phyloP scores from a whole-genome alignment of 129 eudicot genomes.

The Saposhnikovia divaricata region DNA sequence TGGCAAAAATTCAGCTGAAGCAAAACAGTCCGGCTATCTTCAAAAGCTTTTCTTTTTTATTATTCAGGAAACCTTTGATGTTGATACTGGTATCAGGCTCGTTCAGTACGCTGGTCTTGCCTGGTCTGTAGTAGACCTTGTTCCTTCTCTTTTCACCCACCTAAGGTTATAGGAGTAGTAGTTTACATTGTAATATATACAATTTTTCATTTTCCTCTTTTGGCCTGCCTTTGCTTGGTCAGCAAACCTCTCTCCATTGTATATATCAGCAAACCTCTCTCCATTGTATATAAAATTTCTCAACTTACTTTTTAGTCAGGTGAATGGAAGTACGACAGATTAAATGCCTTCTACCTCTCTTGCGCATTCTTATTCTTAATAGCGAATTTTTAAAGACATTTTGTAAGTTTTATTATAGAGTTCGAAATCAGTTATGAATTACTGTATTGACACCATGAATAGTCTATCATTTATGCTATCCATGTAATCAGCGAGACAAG shows the following conservation, averaged over 20 bases:
- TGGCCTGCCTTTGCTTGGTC: background rate
- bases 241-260: background rate
- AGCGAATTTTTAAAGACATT: background rate
- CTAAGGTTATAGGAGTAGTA: conserved; percentile 52
- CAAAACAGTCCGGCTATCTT: conserved; percentile 63
- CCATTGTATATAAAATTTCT: background rate
- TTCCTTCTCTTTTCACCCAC: conserved; percentile 60
- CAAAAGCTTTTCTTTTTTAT: conserved; percentile 53
- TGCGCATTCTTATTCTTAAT: background rate
- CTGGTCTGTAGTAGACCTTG: conserved; percentile 91
- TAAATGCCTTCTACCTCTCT: background rate
- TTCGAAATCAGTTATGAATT: background rate
- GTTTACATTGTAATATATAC: background rate
- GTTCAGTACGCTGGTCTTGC: conserved; percentile 92
- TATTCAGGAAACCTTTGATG: conserved; percentile 55
- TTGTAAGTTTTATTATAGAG: background rate
- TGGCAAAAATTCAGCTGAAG: conserved; percentile 39
- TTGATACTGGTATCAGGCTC: conserved; percentile 80
- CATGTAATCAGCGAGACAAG: background rate
- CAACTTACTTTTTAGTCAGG: background rate
- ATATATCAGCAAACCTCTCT: background rate
- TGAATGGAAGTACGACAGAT: background rate
- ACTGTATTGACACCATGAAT: background rate
- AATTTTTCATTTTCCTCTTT: background rate
- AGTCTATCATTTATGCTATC: too few relatives aligned